These are phyloP conservation scores for Nepenthes alata DNA, from an alignment of 179 eudicot species.

Conservation along the genomic window DNA sequence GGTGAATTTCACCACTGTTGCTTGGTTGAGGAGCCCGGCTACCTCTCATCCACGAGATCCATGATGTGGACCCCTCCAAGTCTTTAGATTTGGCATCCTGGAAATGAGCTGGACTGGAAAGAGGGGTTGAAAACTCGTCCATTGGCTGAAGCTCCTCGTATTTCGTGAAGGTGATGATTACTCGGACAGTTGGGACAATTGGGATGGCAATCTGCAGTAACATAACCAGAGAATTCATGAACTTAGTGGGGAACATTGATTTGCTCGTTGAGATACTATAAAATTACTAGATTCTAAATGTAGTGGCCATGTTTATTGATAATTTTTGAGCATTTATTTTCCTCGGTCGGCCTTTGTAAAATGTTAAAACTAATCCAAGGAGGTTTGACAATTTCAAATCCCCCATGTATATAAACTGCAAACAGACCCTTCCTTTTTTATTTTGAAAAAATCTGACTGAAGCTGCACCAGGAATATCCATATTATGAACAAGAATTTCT, in stretches of 20 bases:
- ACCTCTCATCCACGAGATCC: constrained; percentile 87
- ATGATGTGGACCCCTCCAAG: constrained; percentile 41
- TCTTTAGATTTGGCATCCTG: constrained; percentile 61
- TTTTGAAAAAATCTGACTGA: no score
- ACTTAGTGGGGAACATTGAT: background rate
- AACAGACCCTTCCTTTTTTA: no score
- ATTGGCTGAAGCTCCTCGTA: constrained; percentile 70
- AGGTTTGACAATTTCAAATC: no score
- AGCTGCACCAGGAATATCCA: no score
- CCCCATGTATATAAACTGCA: no score
- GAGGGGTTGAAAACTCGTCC: constrained; percentile 84
- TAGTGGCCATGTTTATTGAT: no score
- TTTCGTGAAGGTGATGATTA: constrained; percentile 76
- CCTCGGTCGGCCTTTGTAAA: no score
- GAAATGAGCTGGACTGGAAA: constrained; percentile 62
- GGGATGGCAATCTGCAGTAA: constrained; percentile 73
- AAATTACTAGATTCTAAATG: no score
- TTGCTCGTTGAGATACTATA: no score
- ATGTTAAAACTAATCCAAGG: no score
- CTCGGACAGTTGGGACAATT: constrained; percentile 79
- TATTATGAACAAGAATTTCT: no score
- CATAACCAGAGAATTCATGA: background rate
- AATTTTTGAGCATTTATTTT: no score
- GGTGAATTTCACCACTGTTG: constrained; percentile 34
- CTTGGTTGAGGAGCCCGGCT: constrained; percentile 43